phyloP scores from a whole-genome alignment of 768 basidiomycete species.

The Chalciporus piperatus region DNA sequence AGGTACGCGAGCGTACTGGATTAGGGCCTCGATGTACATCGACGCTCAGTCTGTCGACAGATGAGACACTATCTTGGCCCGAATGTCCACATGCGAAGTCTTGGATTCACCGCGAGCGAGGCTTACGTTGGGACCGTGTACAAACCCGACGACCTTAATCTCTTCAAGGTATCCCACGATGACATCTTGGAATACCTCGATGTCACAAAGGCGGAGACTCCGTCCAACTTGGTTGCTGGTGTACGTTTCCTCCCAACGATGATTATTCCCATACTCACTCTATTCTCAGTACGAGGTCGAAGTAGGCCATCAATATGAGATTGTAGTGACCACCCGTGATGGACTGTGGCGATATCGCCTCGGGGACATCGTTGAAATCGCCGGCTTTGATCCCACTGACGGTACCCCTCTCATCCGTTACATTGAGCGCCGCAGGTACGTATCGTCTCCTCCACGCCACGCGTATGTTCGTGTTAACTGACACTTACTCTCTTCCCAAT shows the following conservation, averaged over 20 bases:
- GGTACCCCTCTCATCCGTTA: constrained; percentile 19
- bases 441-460: neutral
- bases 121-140: constrained; percentile 14
- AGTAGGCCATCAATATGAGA: constrained; percentile 15
- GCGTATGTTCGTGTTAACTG: neutral
- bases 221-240: constrained; percentile 13
- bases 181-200: constrained; percentile 22
- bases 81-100: constrained; percentile 10
- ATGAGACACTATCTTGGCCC: constrained; percentile 14
- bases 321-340: constrained; percentile 19
- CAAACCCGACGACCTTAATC: constrained; percentile 5
- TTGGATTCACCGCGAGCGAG: constrained; percentile 18
- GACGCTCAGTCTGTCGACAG: neutral
- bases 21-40: too few relatives aligned
- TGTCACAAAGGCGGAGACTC: constrained; percentile 7
- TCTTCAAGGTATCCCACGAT: constrained; percentile 15
- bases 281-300: constrained; percentile 6
- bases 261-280: too few relatives aligned
- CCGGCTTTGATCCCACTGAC: constrained; percentile 17
- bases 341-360: constrained; percentile 26
- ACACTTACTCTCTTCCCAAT: neutral
- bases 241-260: too few relatives aligned
- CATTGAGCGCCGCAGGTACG: constrained; percentile 20
- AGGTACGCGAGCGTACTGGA: too few relatives aligned
- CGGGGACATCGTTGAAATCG: constrained; percentile 19